Evolutionary conservation across 2,329 filamentous ascomycete species (phyloP), one percentile per base, ranked within the genome.

Genomic region (Aspergillus aculeatus): DNA sequence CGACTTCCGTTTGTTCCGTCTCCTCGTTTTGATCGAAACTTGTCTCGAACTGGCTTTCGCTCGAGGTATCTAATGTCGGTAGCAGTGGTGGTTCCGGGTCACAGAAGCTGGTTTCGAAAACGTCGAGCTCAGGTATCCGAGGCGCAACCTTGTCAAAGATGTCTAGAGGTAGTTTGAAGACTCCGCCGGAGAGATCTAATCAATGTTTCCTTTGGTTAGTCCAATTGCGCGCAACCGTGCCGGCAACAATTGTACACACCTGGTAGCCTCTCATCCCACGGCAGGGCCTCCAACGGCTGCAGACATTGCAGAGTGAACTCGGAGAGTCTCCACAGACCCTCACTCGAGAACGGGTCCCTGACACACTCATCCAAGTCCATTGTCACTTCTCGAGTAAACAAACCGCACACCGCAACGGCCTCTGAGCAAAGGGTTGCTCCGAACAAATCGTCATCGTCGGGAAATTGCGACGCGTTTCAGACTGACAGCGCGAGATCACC

Each of bases 311-410:
- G 60, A 26, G 71, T 70, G 57, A 78, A 78, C 51, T 68, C 72
- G 2, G 73, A 76, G n/a, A 76, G 62, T 57, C 72, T 70, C 75
- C 74, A 76, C 12, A 76, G 65, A 44, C 69, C 67, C 35, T 73
- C 69, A 32, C 75, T 70, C 19, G 69, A 72, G 61, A 77, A 77
- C 1, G 74, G 72, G 64, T 75, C 68, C 14, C 55, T 55, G 31
- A 57, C 61, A 57, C 65, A 57, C 44, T 70, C 65, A 41, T 59
- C 66, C 54, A 50, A 58, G 44, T 73, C 67, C 72, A 74, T 74
- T 51, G 52, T 66, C 62, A 47, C 29, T 16, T 44, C 23, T 2
- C 21, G 7, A 38, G 11, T 6, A 14, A n/a, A 31, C 29, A 16
- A 12, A 26, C 9, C 26, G 7, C 47, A 9, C 51, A 12, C 32